phyloP scores from a whole-genome alignment of 2,329 filamentous ascomycete genomes.

The Cladosporium sp. region DNA sequence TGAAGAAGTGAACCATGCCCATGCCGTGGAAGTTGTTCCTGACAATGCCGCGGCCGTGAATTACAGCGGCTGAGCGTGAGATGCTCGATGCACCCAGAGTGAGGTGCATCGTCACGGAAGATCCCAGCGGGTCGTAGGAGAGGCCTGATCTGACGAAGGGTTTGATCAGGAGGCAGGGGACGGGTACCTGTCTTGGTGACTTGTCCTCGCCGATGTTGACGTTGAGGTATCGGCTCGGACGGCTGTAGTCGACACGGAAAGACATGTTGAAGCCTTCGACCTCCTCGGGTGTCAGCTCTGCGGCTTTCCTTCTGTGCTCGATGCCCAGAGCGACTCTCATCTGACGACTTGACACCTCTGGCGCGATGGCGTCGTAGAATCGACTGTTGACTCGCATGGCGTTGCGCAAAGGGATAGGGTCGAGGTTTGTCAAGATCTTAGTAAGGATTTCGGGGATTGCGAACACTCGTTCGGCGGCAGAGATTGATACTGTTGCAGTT shows the following conservation, averaged over 20 bases:
- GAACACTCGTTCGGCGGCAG: conserved; percentile 12
- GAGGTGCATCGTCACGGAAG: too few species aligned
- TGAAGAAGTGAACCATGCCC: background rate
- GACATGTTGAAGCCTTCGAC: background rate
- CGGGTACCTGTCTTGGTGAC: background rate
- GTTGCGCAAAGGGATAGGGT: background rate
- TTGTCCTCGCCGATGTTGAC: background rate
- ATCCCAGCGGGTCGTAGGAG: too few species aligned
- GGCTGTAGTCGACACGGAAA: background rate
- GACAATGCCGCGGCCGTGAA: too few species aligned
- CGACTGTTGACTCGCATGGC: background rate
- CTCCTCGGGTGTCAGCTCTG: background rate
- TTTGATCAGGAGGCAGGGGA: background rate
- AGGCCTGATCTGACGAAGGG: background rate
- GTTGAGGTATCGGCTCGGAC: background rate
- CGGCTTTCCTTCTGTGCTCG: background rate
- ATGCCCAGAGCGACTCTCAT: background rate
- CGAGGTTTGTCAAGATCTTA: conserved; percentile 6
- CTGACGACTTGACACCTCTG: background rate
- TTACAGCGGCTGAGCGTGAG: too few species aligned
- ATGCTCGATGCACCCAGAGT: too few species aligned
- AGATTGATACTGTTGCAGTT: too few species aligned
- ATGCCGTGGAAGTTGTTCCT: too few species aligned
- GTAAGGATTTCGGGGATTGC: conserved; percentile 11
- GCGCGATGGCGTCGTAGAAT: background rate